These are phyloP conservation scores for Aspergillus asperescens DNA, from an alignment of 495 filamentous ascomycete genomes.

Conservation along the genomic window DNA sequence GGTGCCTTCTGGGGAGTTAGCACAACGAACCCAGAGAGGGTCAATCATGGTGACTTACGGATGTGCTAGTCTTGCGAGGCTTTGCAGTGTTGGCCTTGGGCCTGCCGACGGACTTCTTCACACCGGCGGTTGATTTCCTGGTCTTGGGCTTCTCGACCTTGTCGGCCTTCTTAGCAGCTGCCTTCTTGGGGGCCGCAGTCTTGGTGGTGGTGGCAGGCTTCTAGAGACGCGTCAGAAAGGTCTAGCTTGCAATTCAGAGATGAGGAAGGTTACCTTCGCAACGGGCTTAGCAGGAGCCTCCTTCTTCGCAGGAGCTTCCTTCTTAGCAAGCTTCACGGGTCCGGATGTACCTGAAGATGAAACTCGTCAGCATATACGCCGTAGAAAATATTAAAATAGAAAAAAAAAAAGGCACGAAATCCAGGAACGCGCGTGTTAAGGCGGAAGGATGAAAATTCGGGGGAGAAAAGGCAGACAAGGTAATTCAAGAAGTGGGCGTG, in stretches of 20 bases:
- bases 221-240: constrained; percentile 27
- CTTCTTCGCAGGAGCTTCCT: constrained; percentile 71
- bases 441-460: neutral
- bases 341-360: constrained; percentile 69
- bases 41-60: constrained; percentile 28
- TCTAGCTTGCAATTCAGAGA: neutral
- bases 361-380: constrained; percentile 35
- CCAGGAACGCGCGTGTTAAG: constrained; percentile 7
- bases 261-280: constrained; percentile 34
- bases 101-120: constrained; percentile 32
- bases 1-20: constrained; percentile 41
- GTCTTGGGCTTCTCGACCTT: constrained; percentile 42
- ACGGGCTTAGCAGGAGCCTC: constrained; percentile 50
- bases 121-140: constrained; percentile 21
- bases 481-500: neutral
- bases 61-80: constrained; percentile 46
- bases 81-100: constrained; percentile 53
- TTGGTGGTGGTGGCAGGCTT: constrained; percentile 34
- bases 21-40: neutral
- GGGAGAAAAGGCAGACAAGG: neutral
- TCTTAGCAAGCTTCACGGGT: constrained; percentile 94
- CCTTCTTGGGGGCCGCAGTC: constrained; percentile 43
- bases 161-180: constrained; percentile 42
- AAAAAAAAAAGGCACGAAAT: too few relatives aligned
- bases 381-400: too few relatives aligned